Evolutionary conservation across 805 yeast species (phyloP), one percentile per base, ranked within the genome.

Genomic region (Hanseniaspora mollemarum): DNA sequence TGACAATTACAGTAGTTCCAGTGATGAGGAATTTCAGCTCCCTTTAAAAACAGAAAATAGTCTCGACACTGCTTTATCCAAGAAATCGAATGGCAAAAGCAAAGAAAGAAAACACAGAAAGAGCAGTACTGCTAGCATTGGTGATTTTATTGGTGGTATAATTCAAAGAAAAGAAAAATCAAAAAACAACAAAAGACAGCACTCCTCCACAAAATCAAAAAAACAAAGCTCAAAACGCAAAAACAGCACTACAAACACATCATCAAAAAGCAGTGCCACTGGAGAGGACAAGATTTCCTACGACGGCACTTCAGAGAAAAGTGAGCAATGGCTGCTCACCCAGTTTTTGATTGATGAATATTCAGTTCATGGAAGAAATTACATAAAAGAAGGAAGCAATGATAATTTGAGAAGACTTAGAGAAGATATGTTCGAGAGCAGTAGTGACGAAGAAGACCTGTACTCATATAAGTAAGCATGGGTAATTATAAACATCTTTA

Each of bases 381-480:
- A 28, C 33, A 26, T 15, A 12, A 33, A 24, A 10, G 28, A 15
- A 12, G 29, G 22, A 5, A 28, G 25, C n/a, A 18, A 21, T 19
- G 18, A 31, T 16, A 26, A 29, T 2, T 29, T 45, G 3, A 39
- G 42, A 4, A 45, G 26, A 22, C 12, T 51, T 8, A 26, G 21
- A 15, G 53, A 51, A 28, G 50, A 51, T 31, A 51, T 51, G 53
- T 51, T 51, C 44, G 53, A 51, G 10, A 44, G 50, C 21, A 44
- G 50, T n/a, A 51, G 53, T 40, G 53, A 51, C 33, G 53, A 51
- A 25, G 53, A 44, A 18, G 33, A 28, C 4, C 13, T 21, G 8
- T 19, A 9, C 29, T 22, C 28, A 19, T 38, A 38, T 6, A 19
- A 36, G n/a, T 18, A 19, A 36, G 40, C 10, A 19, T 10, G 8